Base-by-base conservation (phyloP, 2,329 filamentous ascomycete genomes). In the Cladosporium phlei region DNA sequence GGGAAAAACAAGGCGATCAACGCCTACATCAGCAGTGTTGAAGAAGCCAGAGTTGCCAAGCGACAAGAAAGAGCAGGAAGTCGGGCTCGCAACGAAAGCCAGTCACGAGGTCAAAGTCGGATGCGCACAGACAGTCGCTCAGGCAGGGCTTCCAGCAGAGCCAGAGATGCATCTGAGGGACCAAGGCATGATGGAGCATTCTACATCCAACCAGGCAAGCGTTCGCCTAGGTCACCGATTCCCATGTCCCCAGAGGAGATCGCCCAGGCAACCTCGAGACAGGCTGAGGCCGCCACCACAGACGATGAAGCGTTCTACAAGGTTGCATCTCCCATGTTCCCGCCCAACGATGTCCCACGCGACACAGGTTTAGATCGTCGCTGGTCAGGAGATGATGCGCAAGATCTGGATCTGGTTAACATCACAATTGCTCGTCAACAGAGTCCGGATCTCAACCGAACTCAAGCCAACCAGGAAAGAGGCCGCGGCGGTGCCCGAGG, bases 211-310 rank as follows among this genome's bases (percentile, higher is more conserved):
- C 80, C 85, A 14, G 79, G 82, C 10, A 95, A 95, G 67, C 78
- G 86, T 17, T 96, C 91, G 1, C 91, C 91, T 1, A 94, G 88
- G 2, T 96, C 91, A 0, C 91, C 91, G 0, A 78, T 95, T 2
- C 88, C 90, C 3, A 96, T 96, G 90, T 95, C 90, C 3, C 89
- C 89, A 0, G 88, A 95, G 57, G 89, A 96, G 58, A 67, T 71
- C 14, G 68, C 67, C 3, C 59, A 58, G 24, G 58, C 71, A 10
- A 60, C 68, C 39, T 60, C 63, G 34, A 73, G 71, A 50, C 67
- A 69, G 38, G 66, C 64, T 4, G 71, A 68, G 50, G 64, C 69
- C 6, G 37, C 37, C 1, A 69, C 64, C 17, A 70, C 69, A 24
- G 69, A 75, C 17, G 71, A 74, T 21, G 71, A 74, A 53, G 59